phyloP scores from a whole-genome alignment of 2,329 filamentous ascomycete genomes.

The Neonectria neomacrospora region DNA sequence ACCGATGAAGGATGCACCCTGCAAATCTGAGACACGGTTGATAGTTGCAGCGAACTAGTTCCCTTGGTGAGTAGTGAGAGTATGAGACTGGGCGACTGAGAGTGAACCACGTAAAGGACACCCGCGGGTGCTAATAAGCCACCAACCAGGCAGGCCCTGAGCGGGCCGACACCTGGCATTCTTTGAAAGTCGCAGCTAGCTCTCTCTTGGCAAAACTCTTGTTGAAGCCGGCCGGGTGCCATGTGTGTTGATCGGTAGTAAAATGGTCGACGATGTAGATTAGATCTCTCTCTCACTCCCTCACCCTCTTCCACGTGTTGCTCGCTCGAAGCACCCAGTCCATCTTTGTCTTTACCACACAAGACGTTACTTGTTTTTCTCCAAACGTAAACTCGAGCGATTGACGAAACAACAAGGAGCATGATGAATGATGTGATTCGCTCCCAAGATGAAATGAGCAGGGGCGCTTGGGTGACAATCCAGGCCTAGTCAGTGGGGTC shows the following conservation, averaged over 20 bases:
- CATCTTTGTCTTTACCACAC: not conserved
- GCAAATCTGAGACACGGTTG: not conserved
- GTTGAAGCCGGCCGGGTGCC: slow-evolving; percentile 11
- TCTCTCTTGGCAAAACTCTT: slow-evolving; percentile 34
- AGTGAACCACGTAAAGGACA: not conserved
- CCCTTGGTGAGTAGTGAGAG: not conserved
- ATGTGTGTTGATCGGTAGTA: slow-evolving; percentile 6
- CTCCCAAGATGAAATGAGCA: slow-evolving; percentile 17
- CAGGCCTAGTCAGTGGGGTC: slow-evolving; percentile 17
- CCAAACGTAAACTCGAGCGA: not conserved
- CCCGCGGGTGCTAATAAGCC: not conserved
- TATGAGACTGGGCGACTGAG: not conserved
- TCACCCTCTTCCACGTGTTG: not conserved
- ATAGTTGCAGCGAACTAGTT: not conserved
- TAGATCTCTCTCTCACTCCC: not conserved
- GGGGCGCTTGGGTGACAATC: slow-evolving; percentile 13
- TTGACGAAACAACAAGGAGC: slow-evolving; percentile 5
- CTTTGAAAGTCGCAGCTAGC: slow-evolving; percentile 25
- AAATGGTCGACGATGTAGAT: slow-evolving; percentile 15
- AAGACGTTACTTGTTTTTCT: not conserved
- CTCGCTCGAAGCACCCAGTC: not conserved
- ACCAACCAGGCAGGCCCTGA: not conserved
- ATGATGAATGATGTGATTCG: slow-evolving; percentile 8
- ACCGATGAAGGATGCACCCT: not conserved
- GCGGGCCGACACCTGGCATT: not conserved